A percentile compares a stretch with the other conserved stretches of the same genome.
phyloP scores from a whole-genome alignment of 768 basidiomycete species.

The Trametes villosa region DNA sequence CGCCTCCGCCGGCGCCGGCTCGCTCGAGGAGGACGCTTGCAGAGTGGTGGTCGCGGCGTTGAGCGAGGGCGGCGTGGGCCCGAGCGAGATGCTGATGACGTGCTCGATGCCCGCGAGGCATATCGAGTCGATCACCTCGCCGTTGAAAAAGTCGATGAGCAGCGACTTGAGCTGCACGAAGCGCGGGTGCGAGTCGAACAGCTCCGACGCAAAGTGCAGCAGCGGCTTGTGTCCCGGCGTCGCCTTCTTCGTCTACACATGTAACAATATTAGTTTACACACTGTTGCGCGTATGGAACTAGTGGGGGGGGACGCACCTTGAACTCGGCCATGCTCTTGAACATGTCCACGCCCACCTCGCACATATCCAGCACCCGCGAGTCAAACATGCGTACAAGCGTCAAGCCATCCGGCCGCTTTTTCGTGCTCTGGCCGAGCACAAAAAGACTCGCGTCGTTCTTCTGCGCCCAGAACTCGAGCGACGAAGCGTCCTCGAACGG shows the following conservation, averaged over 20 bases:
- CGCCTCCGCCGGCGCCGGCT: slow-evolving; percentile 8
- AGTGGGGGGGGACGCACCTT: slow-evolving; percentile 59
- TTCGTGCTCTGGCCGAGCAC: slow-evolving; percentile 91
- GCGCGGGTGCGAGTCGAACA: slow-evolving; percentile 94
- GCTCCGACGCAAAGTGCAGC: slow-evolving; percentile 93
- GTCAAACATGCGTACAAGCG: slow-evolving; percentile 87
- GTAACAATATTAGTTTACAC: not conserved
- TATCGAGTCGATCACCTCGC: slow-evolving; percentile 81
- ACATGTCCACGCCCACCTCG: slow-evolving; percentile 87
- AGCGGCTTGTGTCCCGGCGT: slow-evolving; percentile 89
- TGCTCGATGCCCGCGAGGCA: slow-evolving; percentile 85
- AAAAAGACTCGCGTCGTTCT: slow-evolving; percentile 95
- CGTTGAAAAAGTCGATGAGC: slow-evolving; percentile 90
- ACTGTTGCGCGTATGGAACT: not conserved
- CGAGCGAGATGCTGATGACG: slow-evolving; percentile 81
- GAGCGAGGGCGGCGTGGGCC: slow-evolving; percentile 61
- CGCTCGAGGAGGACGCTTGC: slow-evolving; percentile 26
- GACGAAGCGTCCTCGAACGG: slow-evolving; percentile 88
- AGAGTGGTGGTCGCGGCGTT: slow-evolving; percentile 43
- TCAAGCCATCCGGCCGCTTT: slow-evolving; percentile 88
- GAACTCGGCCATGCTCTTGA: slow-evolving; percentile 78
- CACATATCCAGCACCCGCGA: slow-evolving; percentile 90
- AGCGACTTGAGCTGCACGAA: slow-evolving; percentile 92
- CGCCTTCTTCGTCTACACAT: slow-evolving; percentile 77
- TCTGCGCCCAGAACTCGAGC: slow-evolving; percentile 89